Percentiles rank a stretch among this genome's conserved stretches.
These are phyloP conservation scores for Cladosporium phlei DNA, from an alignment of 2,329 filamentous ascomycete genomes.

Conservation along the genomic window DNA sequence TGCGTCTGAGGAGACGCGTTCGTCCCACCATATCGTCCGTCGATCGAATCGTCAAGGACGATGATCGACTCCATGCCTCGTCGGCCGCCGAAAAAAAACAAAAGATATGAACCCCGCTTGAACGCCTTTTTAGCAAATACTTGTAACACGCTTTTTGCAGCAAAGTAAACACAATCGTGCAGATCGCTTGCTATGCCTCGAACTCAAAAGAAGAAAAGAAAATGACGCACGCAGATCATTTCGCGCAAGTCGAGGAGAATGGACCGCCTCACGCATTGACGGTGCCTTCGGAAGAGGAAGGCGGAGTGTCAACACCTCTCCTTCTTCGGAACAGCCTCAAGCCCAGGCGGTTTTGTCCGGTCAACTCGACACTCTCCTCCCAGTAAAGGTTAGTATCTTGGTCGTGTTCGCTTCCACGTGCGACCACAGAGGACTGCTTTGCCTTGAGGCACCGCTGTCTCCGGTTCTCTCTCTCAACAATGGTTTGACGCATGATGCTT, in stretches of 20 bases:
- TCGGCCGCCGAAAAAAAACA: no score
- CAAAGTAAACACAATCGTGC: neutral
- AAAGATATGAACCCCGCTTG: no score
- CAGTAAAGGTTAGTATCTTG: constrained; percentile 26
- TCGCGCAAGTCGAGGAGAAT: no score
- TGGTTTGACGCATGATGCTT: constrained; percentile 38
- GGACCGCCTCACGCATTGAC: constrained; percentile 17
- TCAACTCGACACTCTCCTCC: constrained; percentile 36
- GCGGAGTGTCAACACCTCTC: constrained; percentile 29
- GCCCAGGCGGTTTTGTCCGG: constrained; percentile 34
- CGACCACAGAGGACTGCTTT: neutral
- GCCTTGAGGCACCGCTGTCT: constrained; percentile 27
- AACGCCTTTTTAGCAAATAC: constrained; percentile 1
- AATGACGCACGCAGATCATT: no score
- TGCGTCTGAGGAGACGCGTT: neutral
- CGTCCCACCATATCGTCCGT: neutral
- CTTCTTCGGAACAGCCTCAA: constrained; percentile 30
- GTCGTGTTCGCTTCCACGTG: neutral
- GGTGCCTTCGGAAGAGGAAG: constrained; percentile 16
- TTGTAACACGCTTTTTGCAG: neutral
- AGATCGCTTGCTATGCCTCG: constrained; percentile 25
- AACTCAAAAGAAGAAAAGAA: neutral
- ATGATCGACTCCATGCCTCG: no score
- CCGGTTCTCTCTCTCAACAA: constrained; percentile 40
- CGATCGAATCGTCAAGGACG: no score